Evolutionary conservation across 352 stramenopile species (phyloP).

Genomic region (Chrysophaeum taylorii): DNA sequence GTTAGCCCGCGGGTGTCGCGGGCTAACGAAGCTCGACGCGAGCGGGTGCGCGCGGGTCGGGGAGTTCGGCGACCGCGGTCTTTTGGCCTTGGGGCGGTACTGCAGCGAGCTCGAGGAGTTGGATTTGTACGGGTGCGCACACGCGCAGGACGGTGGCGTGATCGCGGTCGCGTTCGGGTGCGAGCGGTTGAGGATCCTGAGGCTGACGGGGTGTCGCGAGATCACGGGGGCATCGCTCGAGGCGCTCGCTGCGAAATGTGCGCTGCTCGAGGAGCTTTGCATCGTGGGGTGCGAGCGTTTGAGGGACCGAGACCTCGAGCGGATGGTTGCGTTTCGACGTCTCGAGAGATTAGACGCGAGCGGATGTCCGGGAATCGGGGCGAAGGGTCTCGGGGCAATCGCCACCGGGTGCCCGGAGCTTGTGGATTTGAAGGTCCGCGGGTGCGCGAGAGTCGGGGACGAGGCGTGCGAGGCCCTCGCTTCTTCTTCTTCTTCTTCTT

Average conservation of each 20-base stretch:
- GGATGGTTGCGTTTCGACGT: slow-evolving; percentile 48
- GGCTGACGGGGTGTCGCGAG: slow-evolving; percentile 65
- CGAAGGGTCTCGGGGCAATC: slow-evolving; percentile 55
- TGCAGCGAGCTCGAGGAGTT: slow-evolving; percentile 60
- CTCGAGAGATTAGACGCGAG: slow-evolving; percentile 68
- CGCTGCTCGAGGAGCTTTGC: slow-evolving; percentile 55
- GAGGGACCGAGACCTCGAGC: slow-evolving; percentile 54
- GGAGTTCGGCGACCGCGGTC: slow-evolving; percentile 71
- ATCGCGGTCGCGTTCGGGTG: slow-evolving; percentile 66
- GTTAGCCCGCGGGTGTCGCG: slow-evolving; percentile 67
- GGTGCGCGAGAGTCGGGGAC: slow-evolving; percentile 62
- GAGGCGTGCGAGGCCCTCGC: slow-evolving; percentile 39
- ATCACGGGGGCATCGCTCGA: slow-evolving; percentile 59
- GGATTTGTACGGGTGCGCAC: slow-evolving; percentile 69
- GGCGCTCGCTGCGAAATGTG: slow-evolving; percentile 57
- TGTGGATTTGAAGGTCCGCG: slow-evolving; percentile 56
- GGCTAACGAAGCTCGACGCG: slow-evolving; percentile 63
- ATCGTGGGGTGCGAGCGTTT: slow-evolving; percentile 65
- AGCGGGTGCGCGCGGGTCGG: slow-evolving; percentile 57
- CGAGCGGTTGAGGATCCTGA: slow-evolving; percentile 61
- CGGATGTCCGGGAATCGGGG: slow-evolving; percentile 59
- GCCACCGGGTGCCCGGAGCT: slow-evolving; percentile 56
- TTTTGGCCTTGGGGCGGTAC: slow-evolving; percentile 68
- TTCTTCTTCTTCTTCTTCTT: no score
- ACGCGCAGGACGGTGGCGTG: slow-evolving; percentile 60